phyloP scores from a whole-genome alignment of 1,284 basidiomycete genomes.

The Boletus semigastroideus region DNA sequence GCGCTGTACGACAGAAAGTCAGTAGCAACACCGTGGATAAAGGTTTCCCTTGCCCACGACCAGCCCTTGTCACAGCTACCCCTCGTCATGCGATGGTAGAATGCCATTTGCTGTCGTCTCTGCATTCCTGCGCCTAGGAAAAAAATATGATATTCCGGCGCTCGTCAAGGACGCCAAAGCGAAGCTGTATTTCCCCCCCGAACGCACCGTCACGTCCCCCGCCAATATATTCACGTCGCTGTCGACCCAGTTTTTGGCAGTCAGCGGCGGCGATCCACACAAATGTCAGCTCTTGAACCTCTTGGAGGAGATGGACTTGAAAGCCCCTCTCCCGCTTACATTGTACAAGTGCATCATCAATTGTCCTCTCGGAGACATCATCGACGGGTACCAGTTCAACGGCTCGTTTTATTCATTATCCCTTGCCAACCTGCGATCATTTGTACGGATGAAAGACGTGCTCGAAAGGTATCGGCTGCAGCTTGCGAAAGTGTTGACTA shows the following conservation, averaged over 20 bases:
- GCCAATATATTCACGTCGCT: too few relatives aligned
- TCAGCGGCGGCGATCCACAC: constrained; percentile 6
- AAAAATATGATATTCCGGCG: constrained; percentile 16
- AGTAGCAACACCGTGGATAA: not conserved
- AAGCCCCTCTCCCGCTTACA: constrained; percentile 9
- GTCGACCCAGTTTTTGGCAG: not conserved
- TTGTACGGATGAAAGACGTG: constrained; percentile 7
- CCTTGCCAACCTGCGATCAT: constrained; percentile 8
- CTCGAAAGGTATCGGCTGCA: not conserved
- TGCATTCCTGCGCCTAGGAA: constrained; percentile 12
- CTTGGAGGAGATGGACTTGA: constrained; percentile 6
- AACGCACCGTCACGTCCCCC: too few relatives aligned
- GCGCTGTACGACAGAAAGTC: constrained; percentile 17
- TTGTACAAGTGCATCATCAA: constrained; percentile 5
- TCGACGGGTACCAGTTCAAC: constrained; percentile 12
- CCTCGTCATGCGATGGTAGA: not conserved
- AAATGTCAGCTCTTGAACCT: constrained; percentile 18
- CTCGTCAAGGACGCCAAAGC: constrained; percentile 10
- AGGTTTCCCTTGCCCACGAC: too few relatives aligned
- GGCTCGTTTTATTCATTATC: not conserved
- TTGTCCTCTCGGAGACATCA: not conserved
- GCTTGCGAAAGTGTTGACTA: not conserved
- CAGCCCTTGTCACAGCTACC: constrained; percentile 2
- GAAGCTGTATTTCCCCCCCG: constrained; percentile 8
- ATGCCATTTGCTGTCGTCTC: not conserved